Evolutionary conservation across 2,329 filamentous ascomycete genomes (phyloP).

Genomic region (Emmonsiellopsis sp.): DNA sequence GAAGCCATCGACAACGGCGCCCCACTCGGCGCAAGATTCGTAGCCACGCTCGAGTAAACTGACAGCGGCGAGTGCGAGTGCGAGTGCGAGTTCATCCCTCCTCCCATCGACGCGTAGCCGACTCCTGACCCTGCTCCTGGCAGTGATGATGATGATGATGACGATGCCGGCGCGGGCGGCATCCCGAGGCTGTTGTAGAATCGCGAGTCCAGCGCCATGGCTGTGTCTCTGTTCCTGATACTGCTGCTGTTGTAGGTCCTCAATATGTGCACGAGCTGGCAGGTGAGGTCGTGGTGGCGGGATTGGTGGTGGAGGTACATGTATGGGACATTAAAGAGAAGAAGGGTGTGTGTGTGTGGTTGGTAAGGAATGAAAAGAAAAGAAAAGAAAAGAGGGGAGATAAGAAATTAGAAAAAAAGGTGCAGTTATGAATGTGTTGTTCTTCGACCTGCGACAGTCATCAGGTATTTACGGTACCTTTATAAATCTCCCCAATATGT

Average conservation of each 20-base stretch:
- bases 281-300: slow-evolving; percentile 31
- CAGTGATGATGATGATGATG: slow-evolving; percentile 14
- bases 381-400: background rate
- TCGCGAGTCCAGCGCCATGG: slow-evolving; percentile 32
- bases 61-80: slow-evolving; percentile 22
- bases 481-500: too few species aligned
- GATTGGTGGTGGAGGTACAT: slow-evolving; percentile 31
- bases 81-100: too few species aligned
- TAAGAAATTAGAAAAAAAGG: background rate
- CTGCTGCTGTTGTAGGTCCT: slow-evolving; percentile 16
- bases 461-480: too few species aligned
- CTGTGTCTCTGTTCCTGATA: slow-evolving; percentile 16
- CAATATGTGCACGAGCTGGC: slow-evolving; percentile 31
- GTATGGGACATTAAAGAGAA: slow-evolving; percentile 13
- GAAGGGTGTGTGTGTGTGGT: background rate
- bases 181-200: slow-evolving; percentile 22
- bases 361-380: background rate
- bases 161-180: slow-evolving; percentile 5
- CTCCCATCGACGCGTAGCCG: slow-evolving; percentile 9
- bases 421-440: background rate
- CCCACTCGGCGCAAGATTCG: slow-evolving; percentile 26
- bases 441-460: too few species aligned
- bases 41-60: slow-evolving; percentile 24
- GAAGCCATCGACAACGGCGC: slow-evolving; percentile 26
- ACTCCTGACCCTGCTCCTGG: slow-evolving; percentile 6